A percentile compares a stretch with the other conserved stretches of the same genome.
Evolutionary conservation across 164 flowering plant genomes (phyloP).

Genomic region (Umbellularia californica): DNA sequence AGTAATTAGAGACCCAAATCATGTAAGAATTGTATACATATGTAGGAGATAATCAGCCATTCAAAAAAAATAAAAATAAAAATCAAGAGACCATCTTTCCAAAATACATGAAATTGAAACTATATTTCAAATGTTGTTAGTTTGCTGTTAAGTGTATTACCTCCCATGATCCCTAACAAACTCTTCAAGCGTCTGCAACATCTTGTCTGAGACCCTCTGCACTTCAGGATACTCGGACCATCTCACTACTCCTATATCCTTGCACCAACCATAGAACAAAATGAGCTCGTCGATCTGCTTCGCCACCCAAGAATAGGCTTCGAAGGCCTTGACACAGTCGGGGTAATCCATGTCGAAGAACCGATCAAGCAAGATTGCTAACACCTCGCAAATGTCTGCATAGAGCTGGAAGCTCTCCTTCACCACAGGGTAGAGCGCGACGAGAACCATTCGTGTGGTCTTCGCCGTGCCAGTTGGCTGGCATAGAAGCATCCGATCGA

Average conservation of each 20-base stretch:
- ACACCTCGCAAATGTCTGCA: constrained; percentile 47
- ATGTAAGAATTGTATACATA: too few relatives aligned
- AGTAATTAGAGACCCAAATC: too few relatives aligned
- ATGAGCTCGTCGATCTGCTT: constrained; percentile 74
- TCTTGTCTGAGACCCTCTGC: constrained; percentile 16
- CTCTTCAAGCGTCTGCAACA: neutral
- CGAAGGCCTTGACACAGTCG: constrained; percentile 51
- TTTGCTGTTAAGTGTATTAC: neutral
- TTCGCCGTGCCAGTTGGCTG: constrained; percentile 51
- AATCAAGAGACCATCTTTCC: too few relatives aligned
- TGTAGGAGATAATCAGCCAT: too few relatives aligned
- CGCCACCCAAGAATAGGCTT: constrained; percentile 47
- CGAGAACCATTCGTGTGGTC: constrained; percentile 46
- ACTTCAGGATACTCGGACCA: constrained; percentile 63
- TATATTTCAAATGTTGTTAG: too few relatives aligned
- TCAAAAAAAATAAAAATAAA: too few relatives aligned
- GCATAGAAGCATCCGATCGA: constrained; percentile 55
- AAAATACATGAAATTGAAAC: too few relatives aligned
- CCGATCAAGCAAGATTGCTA: constrained; percentile 43
- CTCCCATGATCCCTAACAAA: neutral
- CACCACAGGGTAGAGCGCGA: constrained; percentile 51
- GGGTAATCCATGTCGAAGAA: constrained; percentile 61
- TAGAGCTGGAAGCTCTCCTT: constrained; percentile 71
- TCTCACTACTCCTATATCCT: constrained; percentile 59
- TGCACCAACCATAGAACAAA: constrained; percentile 61